Evolutionary conservation across 129 eudicot species (phyloP).

Genomic region (Artemisia tridentata): DNA sequence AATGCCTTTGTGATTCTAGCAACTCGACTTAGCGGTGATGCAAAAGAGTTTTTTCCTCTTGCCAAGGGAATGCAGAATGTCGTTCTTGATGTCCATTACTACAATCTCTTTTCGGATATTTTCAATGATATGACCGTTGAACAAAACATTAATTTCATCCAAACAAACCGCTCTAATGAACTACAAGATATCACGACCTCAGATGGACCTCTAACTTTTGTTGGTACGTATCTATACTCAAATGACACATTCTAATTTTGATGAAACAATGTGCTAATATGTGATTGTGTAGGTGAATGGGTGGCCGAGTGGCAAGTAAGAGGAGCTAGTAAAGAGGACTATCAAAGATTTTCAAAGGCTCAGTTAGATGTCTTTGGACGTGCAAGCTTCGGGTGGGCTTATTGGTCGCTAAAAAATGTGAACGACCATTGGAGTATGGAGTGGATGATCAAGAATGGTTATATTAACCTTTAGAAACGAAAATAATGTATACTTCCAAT

Average conservation of each 20-base stretch:
- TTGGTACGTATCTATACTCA: slow-evolving; percentile 37
- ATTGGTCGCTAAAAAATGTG: slow-evolving; percentile 57
- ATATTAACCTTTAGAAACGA: slow-evolving; percentile 36
- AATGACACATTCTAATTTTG: neutral
- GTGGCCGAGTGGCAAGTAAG: slow-evolving; percentile 50
- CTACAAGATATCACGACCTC: slow-evolving; percentile 38
- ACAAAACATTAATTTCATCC: slow-evolving; percentile 49
- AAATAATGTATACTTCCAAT: too few species aligned
- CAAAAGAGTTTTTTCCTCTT: slow-evolving; percentile 56
- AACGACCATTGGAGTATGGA: slow-evolving; percentile 52
- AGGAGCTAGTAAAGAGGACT: slow-evolving; percentile 42
- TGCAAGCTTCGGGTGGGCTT: slow-evolving; percentile 73
- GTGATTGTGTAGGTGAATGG: slow-evolving; percentile 65
- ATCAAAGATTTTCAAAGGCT: slow-evolving; percentile 40
- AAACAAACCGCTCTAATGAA: slow-evolving; percentile 34
- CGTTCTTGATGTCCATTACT: slow-evolving; percentile 72
- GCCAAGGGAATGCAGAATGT: slow-evolving; percentile 38
- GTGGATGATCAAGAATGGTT: slow-evolving; percentile 62
- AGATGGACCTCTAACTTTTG: slow-evolving; percentile 54
- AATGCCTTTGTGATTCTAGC: slow-evolving; percentile 53
- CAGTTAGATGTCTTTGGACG: slow-evolving; percentile 53
- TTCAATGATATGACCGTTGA: slow-evolving; percentile 40
- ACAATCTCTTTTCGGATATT: slow-evolving; percentile 41
- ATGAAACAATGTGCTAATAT: neutral
- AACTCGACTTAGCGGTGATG: slow-evolving; percentile 44